phyloP scores from a whole-genome alignment of 805 yeast genomes.

The Yarrowia sp. region DNA sequence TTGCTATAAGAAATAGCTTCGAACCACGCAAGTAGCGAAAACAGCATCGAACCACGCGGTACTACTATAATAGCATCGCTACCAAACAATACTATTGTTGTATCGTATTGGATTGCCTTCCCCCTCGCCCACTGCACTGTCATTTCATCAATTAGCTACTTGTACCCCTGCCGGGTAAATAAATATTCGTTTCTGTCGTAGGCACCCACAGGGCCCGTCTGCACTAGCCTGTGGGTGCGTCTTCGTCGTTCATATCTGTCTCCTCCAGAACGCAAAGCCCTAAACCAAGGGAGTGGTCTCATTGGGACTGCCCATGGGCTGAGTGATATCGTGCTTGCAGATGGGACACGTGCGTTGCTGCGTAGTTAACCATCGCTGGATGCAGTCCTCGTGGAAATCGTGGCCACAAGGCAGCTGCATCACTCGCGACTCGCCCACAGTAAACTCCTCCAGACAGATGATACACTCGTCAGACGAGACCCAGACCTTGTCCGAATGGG shows the following conservation, averaged over 20 bases:
- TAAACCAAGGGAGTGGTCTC: constrained; percentile 18
- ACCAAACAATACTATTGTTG: too few species aligned
- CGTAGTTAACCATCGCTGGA: constrained; percentile 57
- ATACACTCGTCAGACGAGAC: constrained; percentile 53
- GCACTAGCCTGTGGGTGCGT: too few species aligned
- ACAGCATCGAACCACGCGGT: too few species aligned
- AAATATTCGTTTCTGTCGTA: constrained; percentile 5
- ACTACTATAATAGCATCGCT: too few species aligned
- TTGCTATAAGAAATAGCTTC: too few species aligned
- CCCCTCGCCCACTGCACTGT: too few species aligned
- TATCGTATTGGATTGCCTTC: too few species aligned
- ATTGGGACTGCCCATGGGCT: background rate
- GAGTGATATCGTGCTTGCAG: constrained; percentile 47
- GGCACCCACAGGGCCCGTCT: background rate
- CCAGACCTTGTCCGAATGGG: constrained; percentile 37
- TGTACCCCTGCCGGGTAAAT: background rate
- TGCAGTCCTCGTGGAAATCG: constrained; percentile 56
- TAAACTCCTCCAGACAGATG: constrained; percentile 55
- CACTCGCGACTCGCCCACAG: constrained; percentile 47
- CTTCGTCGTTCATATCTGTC: background rate
- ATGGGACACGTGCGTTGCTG: constrained; percentile 57
- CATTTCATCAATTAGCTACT: constrained; percentile 1
- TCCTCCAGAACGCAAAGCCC: too few species aligned
- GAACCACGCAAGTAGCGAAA: too few species aligned
- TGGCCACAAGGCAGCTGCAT: constrained; percentile 58